Conservation (phyloP, 2,329 filamentous ascomycete genomes). For the Clonostachys rosea region DNA sequence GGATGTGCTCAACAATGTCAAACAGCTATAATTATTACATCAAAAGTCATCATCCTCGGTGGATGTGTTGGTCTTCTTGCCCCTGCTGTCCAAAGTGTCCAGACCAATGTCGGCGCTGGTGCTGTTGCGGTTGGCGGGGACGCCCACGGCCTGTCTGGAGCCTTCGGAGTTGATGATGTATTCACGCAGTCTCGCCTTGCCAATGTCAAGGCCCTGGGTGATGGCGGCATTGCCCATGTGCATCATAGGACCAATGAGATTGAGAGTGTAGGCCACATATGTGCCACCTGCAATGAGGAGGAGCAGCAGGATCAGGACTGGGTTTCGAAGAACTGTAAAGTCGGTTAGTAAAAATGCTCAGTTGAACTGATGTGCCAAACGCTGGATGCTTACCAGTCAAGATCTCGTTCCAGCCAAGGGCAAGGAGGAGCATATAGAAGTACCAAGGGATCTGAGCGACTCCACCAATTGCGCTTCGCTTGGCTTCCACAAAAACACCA, state of each 20-base stretch:
- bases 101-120: constrained; percentile 48
- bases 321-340: constrained; percentile 78
- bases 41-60: constrained; percentile 59
- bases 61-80: constrained; percentile 38
- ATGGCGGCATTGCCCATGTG: constrained; percentile 91
- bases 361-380: constrained; percentile 1
- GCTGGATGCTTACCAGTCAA: constrained; percentile 66
- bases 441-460: constrained; percentile 92
- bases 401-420: constrained; percentile 98
- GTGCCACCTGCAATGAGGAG: constrained; percentile 71
- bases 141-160: constrained; percentile 75
- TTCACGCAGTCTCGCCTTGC: constrained; percentile 84
- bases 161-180: constrained; percentile 87
- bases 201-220: constrained; percentile 81
- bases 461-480: constrained; percentile 91
- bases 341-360: background rate
- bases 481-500: constrained; percentile 96
- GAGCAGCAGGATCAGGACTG: constrained; percentile 85
- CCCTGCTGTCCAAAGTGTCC: constrained; percentile 55
- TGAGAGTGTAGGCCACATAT: constrained; percentile 89
- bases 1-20: background rate
- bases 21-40: background rate
- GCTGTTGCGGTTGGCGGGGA: constrained; percentile 48
- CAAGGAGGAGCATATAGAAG: constrained; percentile 85
- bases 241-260: constrained; percentile 91